Percentiles rank a stretch among this genome's conserved stretches.
phyloP scores from a whole-genome alignment of 768 basidiomycete species.

The Collybia mongolica region DNA sequence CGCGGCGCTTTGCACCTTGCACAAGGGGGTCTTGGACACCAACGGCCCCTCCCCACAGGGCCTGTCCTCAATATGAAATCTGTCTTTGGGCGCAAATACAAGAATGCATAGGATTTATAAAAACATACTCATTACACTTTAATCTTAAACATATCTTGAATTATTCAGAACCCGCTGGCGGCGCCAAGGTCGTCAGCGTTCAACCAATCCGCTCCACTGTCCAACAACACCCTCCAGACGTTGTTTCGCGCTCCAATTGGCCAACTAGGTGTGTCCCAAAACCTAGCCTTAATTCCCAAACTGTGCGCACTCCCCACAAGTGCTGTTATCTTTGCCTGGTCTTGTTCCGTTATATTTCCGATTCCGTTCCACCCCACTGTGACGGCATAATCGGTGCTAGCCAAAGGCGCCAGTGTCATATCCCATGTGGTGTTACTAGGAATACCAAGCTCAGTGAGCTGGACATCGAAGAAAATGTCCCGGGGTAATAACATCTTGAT shows the following conservation, averaged over 20 bases:
- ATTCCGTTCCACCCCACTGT: constrained; percentile 50
- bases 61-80: constrained; percentile 25
- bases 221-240: constrained; percentile 41
- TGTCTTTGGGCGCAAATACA: constrained; percentile 31
- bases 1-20: constrained; percentile 54
- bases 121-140: background rate
- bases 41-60: constrained; percentile 17
- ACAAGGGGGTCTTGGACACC: constrained; percentile 47
- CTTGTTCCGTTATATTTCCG: constrained; percentile 35
- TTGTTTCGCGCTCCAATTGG: constrained; percentile 40
- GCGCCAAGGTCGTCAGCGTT: constrained; percentile 52
- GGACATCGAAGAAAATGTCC: constrained; percentile 54
- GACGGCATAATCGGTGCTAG: constrained; percentile 44
- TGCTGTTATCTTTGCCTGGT: constrained; percentile 34
- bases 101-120: constrained; percentile 16
- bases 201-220: constrained; percentile 48
- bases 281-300: constrained; percentile 43
- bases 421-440: constrained; percentile 36
- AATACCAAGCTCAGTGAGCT: constrained; percentile 37
- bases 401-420: constrained; percentile 43
- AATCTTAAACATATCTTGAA: constrained; percentile 8
- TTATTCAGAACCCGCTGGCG: constrained; percentile 29
- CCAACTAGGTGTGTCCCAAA: constrained; percentile 54
- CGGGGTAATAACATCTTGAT: constrained; percentile 43
- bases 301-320: constrained; percentile 44